Conservation (phyloP, 352 stramenopile species). For the Phytopythium oedochilum region DNA sequence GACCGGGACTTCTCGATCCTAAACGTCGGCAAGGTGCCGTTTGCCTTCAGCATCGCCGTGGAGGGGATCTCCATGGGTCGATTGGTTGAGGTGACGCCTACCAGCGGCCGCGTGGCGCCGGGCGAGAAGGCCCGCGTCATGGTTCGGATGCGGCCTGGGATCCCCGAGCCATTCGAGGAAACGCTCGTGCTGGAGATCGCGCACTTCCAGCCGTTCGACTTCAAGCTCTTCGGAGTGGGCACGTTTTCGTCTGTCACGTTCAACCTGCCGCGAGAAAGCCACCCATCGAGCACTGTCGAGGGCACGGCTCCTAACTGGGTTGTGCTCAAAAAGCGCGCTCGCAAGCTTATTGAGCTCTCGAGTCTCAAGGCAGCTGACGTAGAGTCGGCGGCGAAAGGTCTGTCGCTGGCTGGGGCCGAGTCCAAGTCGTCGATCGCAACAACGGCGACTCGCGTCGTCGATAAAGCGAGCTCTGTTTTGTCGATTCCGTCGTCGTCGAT, state of each 20-base stretch:
- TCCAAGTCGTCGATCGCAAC: slow-evolving; percentile 58
- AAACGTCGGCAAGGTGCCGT: slow-evolving; percentile 92
- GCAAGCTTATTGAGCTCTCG: slow-evolving; percentile 28
- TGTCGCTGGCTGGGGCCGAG: slow-evolving; percentile 23
- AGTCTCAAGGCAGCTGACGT: neutral
- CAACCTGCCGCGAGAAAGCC: slow-evolving; percentile 82
- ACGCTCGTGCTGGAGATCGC: slow-evolving; percentile 90
- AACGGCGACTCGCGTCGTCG: slow-evolving; percentile 20
- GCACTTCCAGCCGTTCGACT: slow-evolving; percentile 92
- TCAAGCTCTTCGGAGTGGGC: slow-evolving; percentile 85
- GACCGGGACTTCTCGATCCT: slow-evolving; percentile 91
- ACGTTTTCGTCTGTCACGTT: slow-evolving; percentile 90
- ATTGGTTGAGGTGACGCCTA: slow-evolving; percentile 75
- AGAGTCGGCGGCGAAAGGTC: neutral
- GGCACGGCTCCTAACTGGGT: slow-evolving; percentile 66
- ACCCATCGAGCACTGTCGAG: slow-evolving; percentile 46
- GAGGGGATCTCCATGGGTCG: slow-evolving; percentile 36
- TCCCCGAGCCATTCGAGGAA: slow-evolving; percentile 87
- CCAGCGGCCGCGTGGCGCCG: slow-evolving; percentile 77
- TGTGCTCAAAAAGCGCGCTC: slow-evolving; percentile 61
- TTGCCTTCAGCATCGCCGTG: slow-evolving; percentile 66
- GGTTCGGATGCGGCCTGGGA: slow-evolving; percentile 83
- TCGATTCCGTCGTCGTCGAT: slow-evolving; percentile 19
- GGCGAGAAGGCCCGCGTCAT: slow-evolving; percentile 88
- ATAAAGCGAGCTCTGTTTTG: slow-evolving; percentile 25